Conservation (phyloP, 345 rosid species). For the Murraya paniculata region DNA sequence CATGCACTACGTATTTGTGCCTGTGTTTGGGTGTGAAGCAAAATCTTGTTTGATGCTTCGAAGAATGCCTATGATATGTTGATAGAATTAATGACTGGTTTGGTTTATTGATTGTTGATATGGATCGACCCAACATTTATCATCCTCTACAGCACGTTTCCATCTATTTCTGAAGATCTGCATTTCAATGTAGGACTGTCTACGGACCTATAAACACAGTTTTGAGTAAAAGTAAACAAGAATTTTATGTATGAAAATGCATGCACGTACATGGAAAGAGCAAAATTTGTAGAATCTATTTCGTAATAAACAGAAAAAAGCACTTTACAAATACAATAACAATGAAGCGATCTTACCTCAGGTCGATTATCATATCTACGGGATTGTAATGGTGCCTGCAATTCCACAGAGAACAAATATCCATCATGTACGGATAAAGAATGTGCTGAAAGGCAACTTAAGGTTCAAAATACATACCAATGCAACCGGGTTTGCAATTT, state of each 20-base stretch:
- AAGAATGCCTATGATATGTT: neutral
- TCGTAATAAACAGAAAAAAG: neutral
- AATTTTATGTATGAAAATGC: too few species aligned
- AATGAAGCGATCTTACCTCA: conserved; percentile 38
- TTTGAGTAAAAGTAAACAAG: neutral
- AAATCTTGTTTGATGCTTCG: neutral
- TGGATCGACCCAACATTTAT: conserved; percentile 89
- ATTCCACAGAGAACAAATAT: neutral
- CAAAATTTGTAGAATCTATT: neutral
- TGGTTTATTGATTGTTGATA: conserved; percentile 28
- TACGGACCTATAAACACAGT: conserved; percentile 56
- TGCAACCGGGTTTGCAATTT: conserved; percentile 3
- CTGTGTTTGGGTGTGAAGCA: neutral
- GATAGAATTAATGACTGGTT: conserved; percentile 18
- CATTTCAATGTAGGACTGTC: conserved; percentile 73
- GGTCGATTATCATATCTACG: conserved; percentile 54
- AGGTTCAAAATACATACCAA: conserved; percentile 19
- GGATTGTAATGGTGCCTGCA: conserved; percentile 45
- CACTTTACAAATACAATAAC: neutral
- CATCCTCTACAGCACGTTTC: conserved; percentile 57
- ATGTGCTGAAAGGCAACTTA: conserved; percentile 14
- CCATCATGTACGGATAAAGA: neutral
- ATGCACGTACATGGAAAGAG: neutral
- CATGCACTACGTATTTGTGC: neutral
- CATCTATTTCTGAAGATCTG: conserved; percentile 64